phyloP scores from a whole-genome alignment of 2,329 filamentous ascomycete species.

The Penicillium sp. region DNA sequence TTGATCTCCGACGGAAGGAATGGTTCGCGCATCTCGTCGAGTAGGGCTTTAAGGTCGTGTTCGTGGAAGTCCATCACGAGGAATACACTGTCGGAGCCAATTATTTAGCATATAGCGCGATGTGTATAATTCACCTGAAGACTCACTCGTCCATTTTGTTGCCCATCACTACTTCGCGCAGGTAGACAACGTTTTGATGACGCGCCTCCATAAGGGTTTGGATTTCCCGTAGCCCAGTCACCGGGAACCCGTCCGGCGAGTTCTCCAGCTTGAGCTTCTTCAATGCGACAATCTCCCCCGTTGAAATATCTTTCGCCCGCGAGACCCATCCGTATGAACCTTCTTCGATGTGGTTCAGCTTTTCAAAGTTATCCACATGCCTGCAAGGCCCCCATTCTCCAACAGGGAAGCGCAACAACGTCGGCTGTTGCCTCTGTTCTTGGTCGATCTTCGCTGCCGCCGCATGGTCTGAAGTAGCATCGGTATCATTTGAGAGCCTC shows the following conservation, averaged over 20 bases:
- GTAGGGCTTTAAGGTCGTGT: constrained; percentile 89
- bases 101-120: background rate
- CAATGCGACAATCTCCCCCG: constrained; percentile 78
- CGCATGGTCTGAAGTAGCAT: constrained; percentile 24
- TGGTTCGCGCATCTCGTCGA: constrained; percentile 90
- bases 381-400: constrained; percentile 67
- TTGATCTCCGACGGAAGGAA: constrained; percentile 93
- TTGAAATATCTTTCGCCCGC: constrained; percentile 68
- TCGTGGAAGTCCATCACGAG: constrained; percentile 97
- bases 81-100: constrained; percentile 61
- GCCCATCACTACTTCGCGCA: constrained; percentile 81
- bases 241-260: constrained; percentile 75
- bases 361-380: constrained; percentile 83
- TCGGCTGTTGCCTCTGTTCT: constrained; percentile 43
- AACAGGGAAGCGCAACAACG: constrained; percentile 67
- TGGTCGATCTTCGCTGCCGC: constrained; percentile 18
- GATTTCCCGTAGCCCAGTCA: constrained; percentile 90
- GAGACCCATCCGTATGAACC: constrained; percentile 95
- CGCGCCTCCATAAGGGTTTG: constrained; percentile 77
- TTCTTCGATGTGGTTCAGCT: constrained; percentile 95
- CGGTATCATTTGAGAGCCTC: constrained; percentile 56
- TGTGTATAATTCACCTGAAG: background rate
- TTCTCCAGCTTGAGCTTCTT: constrained; percentile 91
- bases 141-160: constrained; percentile 57
- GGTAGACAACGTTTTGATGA: constrained; percentile 75